Percentiles rank a stretch among this genome's conserved stretches.
Evolutionary conservation across 78 protist species (phyloP).

Genomic region (Tieghemostelium lacteum): DNA sequence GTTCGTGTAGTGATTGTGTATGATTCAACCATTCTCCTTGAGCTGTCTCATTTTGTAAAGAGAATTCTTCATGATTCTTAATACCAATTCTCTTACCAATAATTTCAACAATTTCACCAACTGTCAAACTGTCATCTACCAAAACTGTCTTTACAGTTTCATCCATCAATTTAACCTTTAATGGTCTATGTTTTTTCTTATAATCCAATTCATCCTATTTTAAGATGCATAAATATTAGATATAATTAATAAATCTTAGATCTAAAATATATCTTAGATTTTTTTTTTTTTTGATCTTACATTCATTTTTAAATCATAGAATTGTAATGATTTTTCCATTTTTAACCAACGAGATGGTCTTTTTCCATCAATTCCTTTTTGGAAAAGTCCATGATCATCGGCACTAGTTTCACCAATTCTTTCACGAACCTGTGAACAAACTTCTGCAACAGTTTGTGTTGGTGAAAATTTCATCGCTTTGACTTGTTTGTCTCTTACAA

Average conservation of each 20-base stretch:
- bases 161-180: slow-evolving; percentile 78
- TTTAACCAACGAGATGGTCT: slow-evolving; percentile 85
- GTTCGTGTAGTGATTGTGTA: slow-evolving; percentile 81
- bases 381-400: slow-evolving; percentile 86
- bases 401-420: slow-evolving; percentile 52
- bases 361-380: slow-evolving; percentile 78
- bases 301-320: slow-evolving; percentile 71
- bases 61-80: slow-evolving; percentile 87
- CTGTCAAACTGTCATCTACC: slow-evolving; percentile 85
- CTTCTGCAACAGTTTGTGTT: slow-evolving; percentile 74
- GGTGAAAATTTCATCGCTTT: slow-evolving; percentile 83
- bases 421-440: slow-evolving; percentile 76
- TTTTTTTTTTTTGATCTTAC: slow-evolving; percentile 23
- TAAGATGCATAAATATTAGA: neutral
- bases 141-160: slow-evolving; percentile 77
- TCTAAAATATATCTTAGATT: neutral
- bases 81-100: slow-evolving; percentile 85
- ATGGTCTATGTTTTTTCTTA: slow-evolving; percentile 88
- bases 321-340: slow-evolving; percentile 72
- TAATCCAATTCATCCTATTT: slow-evolving; percentile 84
- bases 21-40: slow-evolving; percentile 75
- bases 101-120: slow-evolving; percentile 64
- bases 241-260: slow-evolving; percentile 1
- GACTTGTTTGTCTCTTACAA: slow-evolving; percentile 76
- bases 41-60: slow-evolving; percentile 66